These are phyloP conservation scores for Xylaria castorea DNA, from an alignment of 495 filamentous ascomycete genomes.

Conservation along the genomic window DNA sequence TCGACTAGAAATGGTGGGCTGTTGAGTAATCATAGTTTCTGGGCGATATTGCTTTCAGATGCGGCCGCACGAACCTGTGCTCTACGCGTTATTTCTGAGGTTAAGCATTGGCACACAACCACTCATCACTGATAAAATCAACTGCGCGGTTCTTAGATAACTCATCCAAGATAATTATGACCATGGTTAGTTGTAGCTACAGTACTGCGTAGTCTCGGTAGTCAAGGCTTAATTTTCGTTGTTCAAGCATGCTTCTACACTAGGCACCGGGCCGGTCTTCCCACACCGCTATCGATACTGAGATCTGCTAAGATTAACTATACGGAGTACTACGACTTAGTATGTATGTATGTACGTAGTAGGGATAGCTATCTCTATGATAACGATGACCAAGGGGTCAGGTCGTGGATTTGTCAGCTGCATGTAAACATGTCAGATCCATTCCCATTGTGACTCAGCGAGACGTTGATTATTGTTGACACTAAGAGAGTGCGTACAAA, in stretches of 20 bases:
- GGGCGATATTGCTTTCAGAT: not conserved
- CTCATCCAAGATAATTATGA: not conserved
- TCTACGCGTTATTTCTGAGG: not conserved
- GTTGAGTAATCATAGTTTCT: no score
- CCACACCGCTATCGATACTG: slow-evolving; percentile 10
- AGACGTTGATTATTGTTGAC: not conserved
- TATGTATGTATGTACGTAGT: no score
- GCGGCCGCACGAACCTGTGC: no score
- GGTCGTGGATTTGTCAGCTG: slow-evolving; percentile 4
- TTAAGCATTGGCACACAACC: not conserved
- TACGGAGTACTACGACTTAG: no score
- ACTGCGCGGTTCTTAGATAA: slow-evolving; percentile 13
- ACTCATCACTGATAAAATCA: not conserved
- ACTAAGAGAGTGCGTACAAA: not conserved
- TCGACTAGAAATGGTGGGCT: no score
- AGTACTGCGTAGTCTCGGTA: no score
- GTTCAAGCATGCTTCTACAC: not conserved
- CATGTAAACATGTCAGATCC: not conserved
- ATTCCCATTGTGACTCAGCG: not conserved
- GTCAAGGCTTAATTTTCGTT: not conserved
- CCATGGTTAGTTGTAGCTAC: not conserved
- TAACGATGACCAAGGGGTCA: not conserved
- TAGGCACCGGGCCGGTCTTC: not conserved
- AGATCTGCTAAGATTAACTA: no score
- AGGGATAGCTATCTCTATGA: no score